These are phyloP conservation scores for Periconia digitata DNA, from an alignment of 2,329 filamentous ascomycete genomes.

Conservation along the genomic window DNA sequence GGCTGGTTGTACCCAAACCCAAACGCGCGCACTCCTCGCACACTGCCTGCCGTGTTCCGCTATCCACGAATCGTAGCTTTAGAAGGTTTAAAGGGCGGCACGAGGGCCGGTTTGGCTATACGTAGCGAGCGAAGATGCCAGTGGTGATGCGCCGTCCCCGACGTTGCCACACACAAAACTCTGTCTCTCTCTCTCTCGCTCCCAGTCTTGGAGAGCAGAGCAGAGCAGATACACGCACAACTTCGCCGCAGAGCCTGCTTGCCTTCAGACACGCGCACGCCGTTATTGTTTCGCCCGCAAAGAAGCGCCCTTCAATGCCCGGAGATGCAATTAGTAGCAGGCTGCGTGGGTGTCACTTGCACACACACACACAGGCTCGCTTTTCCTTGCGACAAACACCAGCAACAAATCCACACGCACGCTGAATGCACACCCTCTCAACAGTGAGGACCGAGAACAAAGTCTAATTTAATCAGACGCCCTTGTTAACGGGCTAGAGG, in stretches of 20 bases:
- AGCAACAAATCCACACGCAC: conserved; percentile 34
- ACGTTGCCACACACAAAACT: conserved; percentile 38
- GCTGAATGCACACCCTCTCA: conserved; percentile 32
- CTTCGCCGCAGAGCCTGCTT: conserved; percentile 17
- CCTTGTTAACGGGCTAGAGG: conserved; percentile 43
- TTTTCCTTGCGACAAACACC: conserved; percentile 23
- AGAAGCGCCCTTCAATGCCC: too few species aligned
- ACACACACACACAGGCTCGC: conserved; percentile 11
- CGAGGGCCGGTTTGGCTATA: conserved; percentile 34
- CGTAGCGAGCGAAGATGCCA: conserved; percentile 32
- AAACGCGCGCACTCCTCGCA: conserved; percentile 18
- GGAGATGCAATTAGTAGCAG: conserved; percentile 40
- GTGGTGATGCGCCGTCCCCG: conserved; percentile 32
- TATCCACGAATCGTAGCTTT: conserved; percentile 32
- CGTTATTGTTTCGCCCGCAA: conserved; percentile 1
- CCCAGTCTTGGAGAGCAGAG: too few species aligned
- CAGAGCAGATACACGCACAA: conserved; percentile 21
- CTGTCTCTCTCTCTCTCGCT: too few species aligned
- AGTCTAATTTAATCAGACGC: conserved; percentile 42
- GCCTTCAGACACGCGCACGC: conserved; percentile 10
- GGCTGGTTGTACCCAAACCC: conserved; percentile 25
- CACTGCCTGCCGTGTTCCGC: conserved; percentile 30
- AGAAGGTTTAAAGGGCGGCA: conserved; percentile 33
- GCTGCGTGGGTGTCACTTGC: conserved; percentile 20
- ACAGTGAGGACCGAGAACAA: conserved; percentile 32